Conservation (phyloP, 116 monocot genomes). For the Trichopus zeylanicus region DNA sequence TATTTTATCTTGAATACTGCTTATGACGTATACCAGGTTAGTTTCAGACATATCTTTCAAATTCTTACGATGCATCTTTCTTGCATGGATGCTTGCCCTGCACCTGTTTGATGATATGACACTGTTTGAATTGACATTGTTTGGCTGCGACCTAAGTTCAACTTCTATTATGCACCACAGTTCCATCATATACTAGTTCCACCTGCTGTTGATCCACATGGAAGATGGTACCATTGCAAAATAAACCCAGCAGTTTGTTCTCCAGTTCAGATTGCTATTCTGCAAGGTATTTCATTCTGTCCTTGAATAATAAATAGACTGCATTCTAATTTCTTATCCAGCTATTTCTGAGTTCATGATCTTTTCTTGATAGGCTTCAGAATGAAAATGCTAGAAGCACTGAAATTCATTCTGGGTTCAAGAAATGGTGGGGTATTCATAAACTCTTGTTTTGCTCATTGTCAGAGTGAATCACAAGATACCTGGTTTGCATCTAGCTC, state of each 20-base stretch:
- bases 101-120: not conserved
- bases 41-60: not conserved
- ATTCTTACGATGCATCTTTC: no score
- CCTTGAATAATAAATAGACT: no score
- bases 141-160: not conserved
- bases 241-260: constrained; percentile 38
- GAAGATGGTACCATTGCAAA: constrained; percentile 60
- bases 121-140: not conserved
- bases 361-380: constrained; percentile 45
- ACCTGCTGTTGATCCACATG: constrained; percentile 47
- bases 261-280: constrained; percentile 34
- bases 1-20: constrained; percentile 89
- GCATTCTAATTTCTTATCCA: not conserved
- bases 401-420: constrained; percentile 16
- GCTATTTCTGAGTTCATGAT: not conserved
- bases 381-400: constrained; percentile 45
- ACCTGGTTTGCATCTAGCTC: constrained; percentile 60
- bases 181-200: constrained; percentile 75
- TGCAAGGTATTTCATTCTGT: constrained; percentile 38
- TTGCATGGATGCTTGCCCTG: no score
- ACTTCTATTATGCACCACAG: constrained; percentile 28
- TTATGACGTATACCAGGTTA: constrained; percentile 85
- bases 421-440: constrained; percentile 54
- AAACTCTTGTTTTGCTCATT: constrained; percentile 86
- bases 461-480: constrained; percentile 81